Percentiles rank a stretch among this genome's conserved stretches.
These are phyloP conservation scores for Inonotus obliquus DNA, from an alignment of 1,284 basidiomycete genomes.

Conservation along the genomic window DNA sequence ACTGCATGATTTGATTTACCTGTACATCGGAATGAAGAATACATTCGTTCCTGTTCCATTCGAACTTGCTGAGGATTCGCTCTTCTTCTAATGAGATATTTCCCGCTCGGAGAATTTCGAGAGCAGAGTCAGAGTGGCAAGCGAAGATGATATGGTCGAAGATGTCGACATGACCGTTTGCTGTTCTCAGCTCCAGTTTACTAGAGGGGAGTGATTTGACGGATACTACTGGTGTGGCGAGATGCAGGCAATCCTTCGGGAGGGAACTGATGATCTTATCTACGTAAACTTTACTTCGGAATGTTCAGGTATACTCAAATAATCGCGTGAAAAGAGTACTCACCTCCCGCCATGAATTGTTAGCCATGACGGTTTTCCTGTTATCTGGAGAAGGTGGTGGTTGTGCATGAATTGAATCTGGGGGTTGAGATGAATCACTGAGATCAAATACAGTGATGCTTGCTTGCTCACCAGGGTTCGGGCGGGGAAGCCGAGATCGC, in stretches of 20 bases:
- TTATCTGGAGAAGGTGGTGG: conserved; percentile 74
- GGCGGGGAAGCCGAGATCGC: conserved; percentile 69
- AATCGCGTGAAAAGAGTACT: conserved; percentile 13
- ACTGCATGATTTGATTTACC: conserved; percentile 31
- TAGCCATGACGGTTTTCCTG: conserved; percentile 72
- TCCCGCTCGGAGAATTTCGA: conserved; percentile 50
- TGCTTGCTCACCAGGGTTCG: conserved; percentile 50
- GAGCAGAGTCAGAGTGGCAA: conserved; percentile 67
- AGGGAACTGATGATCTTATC: conserved; percentile 56
- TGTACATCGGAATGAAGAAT: conserved; percentile 63
- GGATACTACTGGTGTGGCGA: conserved; percentile 52
- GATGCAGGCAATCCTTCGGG: conserved; percentile 49
- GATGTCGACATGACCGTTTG: conserved; percentile 34
- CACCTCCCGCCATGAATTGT: conserved; percentile 74
- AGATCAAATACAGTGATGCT: not conserved
- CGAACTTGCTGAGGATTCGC: conserved; percentile 51
- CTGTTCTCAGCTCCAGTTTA: conserved; percentile 41
- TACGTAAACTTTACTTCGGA: conserved; percentile 57
- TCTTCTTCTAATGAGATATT: conserved; percentile 53
- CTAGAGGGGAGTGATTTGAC: conserved; percentile 25
- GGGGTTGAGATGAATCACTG: conserved; percentile 7
- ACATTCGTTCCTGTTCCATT: conserved; percentile 69
- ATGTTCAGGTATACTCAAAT: not conserved
- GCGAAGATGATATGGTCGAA: conserved; percentile 81
- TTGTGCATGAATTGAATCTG: conserved; percentile 74